Base-by-base conservation (phyloP, 306 rosid genomes). In the Prunus salicina region DNA sequence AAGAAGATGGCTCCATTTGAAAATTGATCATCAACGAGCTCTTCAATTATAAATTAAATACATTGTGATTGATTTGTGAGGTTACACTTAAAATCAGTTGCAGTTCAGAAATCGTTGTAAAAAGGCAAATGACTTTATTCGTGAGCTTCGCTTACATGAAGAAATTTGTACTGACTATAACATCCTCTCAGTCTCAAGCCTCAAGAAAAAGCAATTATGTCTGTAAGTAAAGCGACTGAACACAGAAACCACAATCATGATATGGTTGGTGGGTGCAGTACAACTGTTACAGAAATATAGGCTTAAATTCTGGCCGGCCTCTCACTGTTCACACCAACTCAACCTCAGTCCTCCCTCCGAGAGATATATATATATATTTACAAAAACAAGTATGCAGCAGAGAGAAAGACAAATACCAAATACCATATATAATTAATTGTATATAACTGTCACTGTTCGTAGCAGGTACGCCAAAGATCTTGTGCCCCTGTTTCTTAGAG, bases 81-180 rank as follows among this genome's bases (percentile, higher is more conserved):
- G 9, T 13, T 22, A 47, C 3, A 32, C 12, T 49, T 53, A 13
- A 22, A 32, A 20, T 20, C 25, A 47, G 78, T 34, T 27, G 46
- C 60, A 8, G 78, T 45, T 58, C 45, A 58, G 28, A 16, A 43
- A 43, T 73, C 56, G 56, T 43, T 8, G 69, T 73, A 46, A 25
- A 73, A 73, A 73, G 60, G 22, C 32, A 3, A 61, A 62, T 19
- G 58, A 61, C 61, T 69, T 22, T 53, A 49, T 10, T 57, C 69
- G 49, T n/a, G 27, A 63, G 53, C 47, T 56, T 45, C 46, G 34
- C 24, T 34, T 47, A 24, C 41, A 38, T 72, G 9, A 41, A 56
- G 66, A 55, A 34, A 56, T 63, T 24, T 56, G 15, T 25, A 20
- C 28, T 34, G 8, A 34, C 41, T 6, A 34, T 34, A 38, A 6